Evolutionary conservation across 2,329 filamentous ascomycete species (phyloP), one percentile per base, ranked within the genome.

Genomic region (Fusarium mundagurra): DNA sequence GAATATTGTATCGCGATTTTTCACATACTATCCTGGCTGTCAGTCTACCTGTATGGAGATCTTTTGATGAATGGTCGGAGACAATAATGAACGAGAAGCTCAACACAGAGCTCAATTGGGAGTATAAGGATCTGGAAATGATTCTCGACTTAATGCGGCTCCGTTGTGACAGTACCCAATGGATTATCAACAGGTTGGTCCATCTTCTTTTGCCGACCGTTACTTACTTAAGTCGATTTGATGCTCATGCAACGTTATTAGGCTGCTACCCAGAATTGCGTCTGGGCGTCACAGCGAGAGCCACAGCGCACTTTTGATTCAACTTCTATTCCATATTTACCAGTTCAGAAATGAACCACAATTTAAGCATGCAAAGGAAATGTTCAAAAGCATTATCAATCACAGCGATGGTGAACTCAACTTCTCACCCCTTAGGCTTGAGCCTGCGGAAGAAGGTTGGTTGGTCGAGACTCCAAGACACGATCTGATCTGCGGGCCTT

Each of bases 261-360:
- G 63, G 18, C 34, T 69, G 6, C 55, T 69, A 44, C 67, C 55
- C 13, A 68, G 18, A 31, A 38, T 69, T 27, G 64, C 61, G 38
- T 33, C 39, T 34, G 44, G 44, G 34, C 34, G 8, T 10, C 44
- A 60, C 41, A 38, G 22, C 17, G 44, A 53, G 34, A 39, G 33
- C 16, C 53, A 38, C 24, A 61, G 18, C 22, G 36, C 27, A 38
- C 43, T 61, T 16, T 34, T 73, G 12, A 61, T 67, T 18, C 39
- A 53, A 18, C 38, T 70, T 38, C 39, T 70, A 16, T 45, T 50
- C 27, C 14, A n/a, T 7, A 45, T 69, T 31, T 34, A 44, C 36
- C 16, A 34, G 16, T 29, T 45, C 5, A 51, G 24, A 41, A 24
- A 43, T 14, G 27, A 44, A 17, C 51, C 51, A 4, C 27, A n/a